These are phyloP conservation scores for Glutinoglossum americanum DNA, from an alignment of 495 filamentous ascomycete species.

Conservation along the genomic window DNA sequence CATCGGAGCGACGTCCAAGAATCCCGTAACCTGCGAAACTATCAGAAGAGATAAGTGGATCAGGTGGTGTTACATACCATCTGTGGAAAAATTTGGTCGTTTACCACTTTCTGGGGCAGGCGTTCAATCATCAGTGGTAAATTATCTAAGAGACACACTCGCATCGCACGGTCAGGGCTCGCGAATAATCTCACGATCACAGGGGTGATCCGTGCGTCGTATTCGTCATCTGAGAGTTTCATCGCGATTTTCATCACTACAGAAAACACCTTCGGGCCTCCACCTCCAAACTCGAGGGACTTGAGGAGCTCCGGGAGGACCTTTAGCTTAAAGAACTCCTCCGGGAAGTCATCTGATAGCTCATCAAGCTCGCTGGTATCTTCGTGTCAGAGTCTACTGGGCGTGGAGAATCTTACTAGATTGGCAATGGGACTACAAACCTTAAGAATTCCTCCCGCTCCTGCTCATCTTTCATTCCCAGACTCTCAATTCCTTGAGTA, in stretches of 20 bases:
- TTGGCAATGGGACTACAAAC: constrained; percentile 23
- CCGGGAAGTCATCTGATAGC: constrained; percentile 79
- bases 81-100: constrained; percentile 90
- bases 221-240: constrained; percentile 77
- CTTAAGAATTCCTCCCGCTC: constrained; percentile 75
- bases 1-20: constrained; percentile 73
- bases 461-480: constrained; percentile 65
- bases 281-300: constrained; percentile 90
- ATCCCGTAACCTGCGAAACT: constrained; percentile 49
- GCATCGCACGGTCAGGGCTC: constrained; percentile 77
- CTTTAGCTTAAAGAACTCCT: constrained; percentile 95
- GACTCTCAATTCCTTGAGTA: constrained; percentile 74
- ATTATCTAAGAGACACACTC: constrained; percentile 80
- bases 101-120: constrained; percentile 72
- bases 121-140: constrained; percentile 81
- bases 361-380: constrained; percentile 52
- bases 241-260: constrained; percentile 75
- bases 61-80: constrained; percentile 30
- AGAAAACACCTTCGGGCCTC: constrained; percentile 74
- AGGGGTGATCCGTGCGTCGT: constrained; percentile 62
- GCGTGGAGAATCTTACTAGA: not conserved
- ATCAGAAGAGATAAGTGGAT: constrained; percentile 5
- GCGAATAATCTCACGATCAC: constrained; percentile 73
- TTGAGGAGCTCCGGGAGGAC: constrained; percentile 89
- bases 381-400: not conserved